A percentile compares a stretch with the other conserved stretches of the same genome.
phyloP scores from a whole-genome alignment of 495 filamentous ascomycete genomes.

The Penicillium waksmanii region DNA sequence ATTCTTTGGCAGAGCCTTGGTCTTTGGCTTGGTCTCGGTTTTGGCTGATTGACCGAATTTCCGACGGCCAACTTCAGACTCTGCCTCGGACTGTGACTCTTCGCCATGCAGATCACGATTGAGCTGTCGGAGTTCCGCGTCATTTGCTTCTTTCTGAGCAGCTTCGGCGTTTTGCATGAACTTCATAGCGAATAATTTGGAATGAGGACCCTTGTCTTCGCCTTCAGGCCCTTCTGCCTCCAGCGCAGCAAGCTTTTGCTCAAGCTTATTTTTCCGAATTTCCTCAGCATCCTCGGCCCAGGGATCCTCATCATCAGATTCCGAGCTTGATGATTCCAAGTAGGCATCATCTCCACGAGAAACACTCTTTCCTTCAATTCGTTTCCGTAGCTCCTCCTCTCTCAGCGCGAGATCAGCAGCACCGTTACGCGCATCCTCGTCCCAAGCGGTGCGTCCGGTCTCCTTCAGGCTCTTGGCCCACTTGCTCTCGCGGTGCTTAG shows the following conservation, averaged over 20 bases:
- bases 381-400: conserved; percentile 81
- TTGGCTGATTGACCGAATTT: conserved; percentile 59
- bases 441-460: conserved; percentile 77
- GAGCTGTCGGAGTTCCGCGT: conserved; percentile 75
- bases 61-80: conserved; percentile 63
- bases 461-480: conserved; percentile 92
- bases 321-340: conserved; percentile 52
- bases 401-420: conserved; percentile 80
- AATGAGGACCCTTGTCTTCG: conserved; percentile 43
- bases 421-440: conserved; percentile 76
- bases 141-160: conserved; percentile 73
- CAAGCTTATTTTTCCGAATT: conserved; percentile 52
- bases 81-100: conserved; percentile 58
- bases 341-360: conserved; percentile 53
- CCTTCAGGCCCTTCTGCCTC: conserved; percentile 44
- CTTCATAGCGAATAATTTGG: conserved; percentile 71
- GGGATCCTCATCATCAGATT: conserved; percentile 61
- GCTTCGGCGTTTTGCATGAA: conserved; percentile 94
- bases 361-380: conserved; percentile 78
- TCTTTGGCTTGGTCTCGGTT: conserved; percentile 26
- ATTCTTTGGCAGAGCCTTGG: conserved; percentile 37
- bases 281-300: conserved; percentile 59
- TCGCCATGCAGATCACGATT: conserved; percentile 69
- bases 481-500: conserved; percentile 86
- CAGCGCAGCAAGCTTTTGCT: conserved; percentile 62